A percentile compares a stretch with the other conserved stretches of the same genome.
Evolutionary conservation across 495 filamentous ascomycete genomes (phyloP).

Genomic region (Aspergillus affinis): DNA sequence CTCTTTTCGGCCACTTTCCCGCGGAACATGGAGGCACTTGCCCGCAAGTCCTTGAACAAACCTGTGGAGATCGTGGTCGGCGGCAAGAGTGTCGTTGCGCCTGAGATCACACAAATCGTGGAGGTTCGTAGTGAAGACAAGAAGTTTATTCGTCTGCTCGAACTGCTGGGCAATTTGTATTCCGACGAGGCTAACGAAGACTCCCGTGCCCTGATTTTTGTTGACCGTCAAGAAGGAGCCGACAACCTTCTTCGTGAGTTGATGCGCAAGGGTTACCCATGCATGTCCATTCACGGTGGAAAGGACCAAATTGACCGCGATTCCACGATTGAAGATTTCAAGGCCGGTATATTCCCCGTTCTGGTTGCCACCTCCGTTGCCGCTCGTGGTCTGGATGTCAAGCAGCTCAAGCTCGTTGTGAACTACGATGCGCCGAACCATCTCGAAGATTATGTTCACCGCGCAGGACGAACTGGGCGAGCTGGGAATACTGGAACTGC

Average conservation of each 20-base stretch:
- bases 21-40: conserved; percentile 86
- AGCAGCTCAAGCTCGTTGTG: conserved; percentile 92
- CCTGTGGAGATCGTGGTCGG: conserved; percentile 92
- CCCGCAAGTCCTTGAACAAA: conserved; percentile 80
- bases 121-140: conserved; percentile 80
- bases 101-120: conserved; percentile 92
- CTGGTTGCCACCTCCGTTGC: conserved; percentile 95
- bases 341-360: conserved; percentile 83
- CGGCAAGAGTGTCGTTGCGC: conserved; percentile 85
- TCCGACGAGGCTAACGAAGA: conserved; percentile 77
- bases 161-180: conserved; percentile 85
- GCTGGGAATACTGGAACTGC: conserved; percentile 94
- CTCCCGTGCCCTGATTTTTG: conserved; percentile 85
- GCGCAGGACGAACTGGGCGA: conserved; percentile 89
- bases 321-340: conserved; percentile 94
- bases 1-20: conserved; percentile 97
- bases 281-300: conserved; percentile 93
- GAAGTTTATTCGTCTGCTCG: conserved; percentile 82
- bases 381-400: conserved; percentile 92
- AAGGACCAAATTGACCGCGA: conserved; percentile 96
- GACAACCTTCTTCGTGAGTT: conserved; percentile 80
- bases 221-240: conserved; percentile 91
- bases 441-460: conserved; percentile 96
- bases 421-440: conserved; percentile 98
- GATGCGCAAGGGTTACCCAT: conserved; percentile 86